Conservation (phyloP, 345 rosid genomes). For the Murraya koenigii region DNA sequence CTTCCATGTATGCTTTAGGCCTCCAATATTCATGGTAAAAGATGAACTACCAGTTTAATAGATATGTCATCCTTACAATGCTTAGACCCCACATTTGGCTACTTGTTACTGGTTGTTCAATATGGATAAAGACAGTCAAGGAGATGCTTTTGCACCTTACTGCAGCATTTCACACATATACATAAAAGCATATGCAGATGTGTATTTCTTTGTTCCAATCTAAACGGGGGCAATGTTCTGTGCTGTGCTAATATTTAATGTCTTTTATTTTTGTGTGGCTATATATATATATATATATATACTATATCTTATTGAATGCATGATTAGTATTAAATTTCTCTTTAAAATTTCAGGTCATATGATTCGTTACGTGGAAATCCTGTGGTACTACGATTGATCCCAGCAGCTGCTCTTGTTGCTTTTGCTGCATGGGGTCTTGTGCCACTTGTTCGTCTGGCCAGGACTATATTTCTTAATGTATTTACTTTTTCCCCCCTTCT, state of each 20-base stretch:
- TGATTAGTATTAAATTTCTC: conserved; percentile 6
- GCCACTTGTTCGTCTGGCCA: conserved; percentile 59
- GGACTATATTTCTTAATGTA: conserved; percentile 59
- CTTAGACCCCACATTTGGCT: neutral
- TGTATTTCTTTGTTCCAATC: neutral
- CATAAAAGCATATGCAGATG: neutral
- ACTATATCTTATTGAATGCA: neutral
- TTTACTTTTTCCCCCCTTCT: conserved; percentile 10
- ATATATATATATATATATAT: neutral
- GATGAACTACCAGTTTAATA: neutral
- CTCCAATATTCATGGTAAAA: neutral
- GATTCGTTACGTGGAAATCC: conserved; percentile 51
- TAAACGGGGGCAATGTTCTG: neutral
- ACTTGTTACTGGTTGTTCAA: neutral
- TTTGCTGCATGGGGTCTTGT: conserved; percentile 85
- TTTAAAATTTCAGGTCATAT: conserved; percentile 48
- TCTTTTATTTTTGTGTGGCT: neutral
- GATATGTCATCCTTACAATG: neutral
- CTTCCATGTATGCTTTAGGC: neutral
- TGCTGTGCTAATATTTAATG: neutral
- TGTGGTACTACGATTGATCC: conserved; percentile 51
- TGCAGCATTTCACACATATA: no score
- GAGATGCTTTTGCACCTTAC: neutral
- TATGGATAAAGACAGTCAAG: neutral
- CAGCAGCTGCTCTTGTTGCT: conserved; percentile 67